phyloP scores from a whole-genome alignment of 345 rosid species.

The Reutealis trisperma region DNA sequence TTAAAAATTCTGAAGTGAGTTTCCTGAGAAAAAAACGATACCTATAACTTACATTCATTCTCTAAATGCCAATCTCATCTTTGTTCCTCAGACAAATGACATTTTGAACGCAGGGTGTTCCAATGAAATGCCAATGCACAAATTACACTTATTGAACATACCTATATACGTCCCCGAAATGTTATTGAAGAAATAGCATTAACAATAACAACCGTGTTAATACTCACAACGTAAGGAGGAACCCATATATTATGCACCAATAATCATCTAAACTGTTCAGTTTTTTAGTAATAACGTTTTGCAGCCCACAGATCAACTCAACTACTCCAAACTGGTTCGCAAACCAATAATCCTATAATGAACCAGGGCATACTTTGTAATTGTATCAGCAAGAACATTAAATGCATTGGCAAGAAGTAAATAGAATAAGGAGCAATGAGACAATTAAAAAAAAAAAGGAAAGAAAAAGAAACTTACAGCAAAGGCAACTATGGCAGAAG shows the following conservation, averaged over 20 bases:
- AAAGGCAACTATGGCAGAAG: conserved; percentile 84
- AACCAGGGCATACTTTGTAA: neutral
- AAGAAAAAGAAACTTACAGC: conserved; percentile 66
- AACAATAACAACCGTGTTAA: neutral
- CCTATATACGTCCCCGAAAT: neutral
- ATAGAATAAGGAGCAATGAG: neutral
- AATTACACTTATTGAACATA: neutral
- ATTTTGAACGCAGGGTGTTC: neutral
- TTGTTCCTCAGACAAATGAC: neutral
- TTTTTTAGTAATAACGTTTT: neutral
- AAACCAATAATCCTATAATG: neutral
- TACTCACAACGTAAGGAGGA: neutral
- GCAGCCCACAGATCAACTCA: neutral
- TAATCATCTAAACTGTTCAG: neutral
- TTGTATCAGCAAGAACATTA: neutral
- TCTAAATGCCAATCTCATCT: neutral
- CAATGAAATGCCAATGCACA: conserved; percentile 3
- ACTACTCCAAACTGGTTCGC: neutral
- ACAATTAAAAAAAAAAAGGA: neutral
- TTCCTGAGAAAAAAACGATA: neutral
- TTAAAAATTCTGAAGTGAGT: neutral
- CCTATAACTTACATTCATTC: neutral
- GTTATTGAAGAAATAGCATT: neutral
- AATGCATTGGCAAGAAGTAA: neutral
- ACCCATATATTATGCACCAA: neutral